Evolutionary conservation across 176 grass and related monocot genomes (phyloP), one percentile per base, ranked within the genome.

Genomic region (Chloris gayana): DNA sequence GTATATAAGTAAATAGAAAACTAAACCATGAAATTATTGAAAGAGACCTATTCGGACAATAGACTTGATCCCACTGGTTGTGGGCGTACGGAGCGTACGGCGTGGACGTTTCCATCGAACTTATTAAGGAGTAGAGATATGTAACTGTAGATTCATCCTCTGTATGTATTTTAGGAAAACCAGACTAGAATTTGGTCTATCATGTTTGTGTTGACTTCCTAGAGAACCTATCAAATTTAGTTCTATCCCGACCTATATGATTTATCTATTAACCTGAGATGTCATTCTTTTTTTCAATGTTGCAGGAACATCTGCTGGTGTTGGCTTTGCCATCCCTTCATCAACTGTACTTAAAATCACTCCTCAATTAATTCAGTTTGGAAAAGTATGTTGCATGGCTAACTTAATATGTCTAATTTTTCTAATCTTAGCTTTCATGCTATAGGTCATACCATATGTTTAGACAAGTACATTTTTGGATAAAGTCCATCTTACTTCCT

Each of bases 301-400:
- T 76, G 39, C 88, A 99, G 96, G 96, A 65, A 93, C 90, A 50
- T 95, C 96, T 44, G 92, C 92, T 70, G 92, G 96, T 85, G 92
- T 99, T 87, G 96, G 96, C 59, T 99, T 99, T 0, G 90, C 96
- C 35, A 93, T 99, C 61, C 90, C 91, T 79, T 95, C 96, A 84
- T 93, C 90, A 81, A 95, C 96, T 54, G 88, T 98, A 72, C 88
- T 95, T 59, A 93, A 91, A 87, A 91, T 98, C 67, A 82, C 87
- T 57, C 96, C 96, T 89, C 96, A 95, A 73, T 83, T 98, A 80
- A 95, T 98, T 81, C 81, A 91, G 79, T 94, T 94, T 74, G 92
- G 96, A 88, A 95, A 84, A 87, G 96, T 98, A 95, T 54, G 82
- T 83, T 80, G 35, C 54, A 17, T 84, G 45, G 11, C 66, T 39